Conservation (phyloP, 1,139 yeast species). For the Lodderomyces oxycetoniae region DNA sequence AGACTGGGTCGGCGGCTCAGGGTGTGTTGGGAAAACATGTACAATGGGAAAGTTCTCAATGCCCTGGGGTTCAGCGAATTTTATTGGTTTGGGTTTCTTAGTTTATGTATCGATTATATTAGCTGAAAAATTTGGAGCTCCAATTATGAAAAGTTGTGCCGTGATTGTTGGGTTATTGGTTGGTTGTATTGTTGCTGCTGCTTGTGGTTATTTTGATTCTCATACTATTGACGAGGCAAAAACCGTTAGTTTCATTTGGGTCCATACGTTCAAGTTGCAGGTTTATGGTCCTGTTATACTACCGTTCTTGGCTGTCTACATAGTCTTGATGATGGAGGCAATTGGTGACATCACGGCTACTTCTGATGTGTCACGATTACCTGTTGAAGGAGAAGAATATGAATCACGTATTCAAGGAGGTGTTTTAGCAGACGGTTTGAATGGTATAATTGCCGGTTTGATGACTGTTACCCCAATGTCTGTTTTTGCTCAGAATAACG, state of each 20-base stretch:
- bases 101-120: conserved; percentile 70
- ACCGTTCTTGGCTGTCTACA: conserved; percentile 77
- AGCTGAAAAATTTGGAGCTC: conserved; percentile 87
- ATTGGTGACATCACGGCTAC: conserved; percentile 94
- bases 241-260: conserved; percentile 84
- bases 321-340: conserved; percentile 82
- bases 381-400: conserved; percentile 72
- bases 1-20: conserved; percentile 89
- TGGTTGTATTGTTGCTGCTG: conserved; percentile 91
- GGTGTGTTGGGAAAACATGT: conserved; percentile 47
- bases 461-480: conserved; percentile 79
- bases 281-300: conserved; percentile 81
- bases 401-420: conserved; percentile 92
- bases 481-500: conserved; percentile 90
- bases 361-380: conserved; percentile 79
- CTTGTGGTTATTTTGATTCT: conserved; percentile 70
- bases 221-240: conserved; percentile 61
- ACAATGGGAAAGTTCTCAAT: conserved; percentile 19
- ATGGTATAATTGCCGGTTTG: conserved; percentile 69
- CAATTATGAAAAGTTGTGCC: conserved; percentile 90
- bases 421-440: conserved; percentile 73
- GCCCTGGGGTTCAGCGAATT: conserved; percentile 82
- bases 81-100: conserved; percentile 79
- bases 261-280: conserved; percentile 67
- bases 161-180: conserved; percentile 77